Base-by-base conservation (phyloP, 23 red algal genomes). In the Gracilariopsis chorda region DNA sequence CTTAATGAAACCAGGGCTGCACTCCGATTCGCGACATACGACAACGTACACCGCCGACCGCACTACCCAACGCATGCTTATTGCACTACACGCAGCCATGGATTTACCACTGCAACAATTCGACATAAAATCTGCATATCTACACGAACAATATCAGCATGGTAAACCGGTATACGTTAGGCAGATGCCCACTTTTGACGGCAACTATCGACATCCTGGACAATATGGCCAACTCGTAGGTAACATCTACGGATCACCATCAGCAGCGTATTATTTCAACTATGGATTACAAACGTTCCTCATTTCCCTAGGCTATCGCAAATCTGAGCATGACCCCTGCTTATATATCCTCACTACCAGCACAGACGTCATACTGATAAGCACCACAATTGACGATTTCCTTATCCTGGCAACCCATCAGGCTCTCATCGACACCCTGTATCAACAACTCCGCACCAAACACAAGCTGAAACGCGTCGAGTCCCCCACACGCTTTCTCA, bases 1-100 rank as follows among this genome's bases (percentile, higher is more conserved):
- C 40, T 0, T 35, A 30, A 67, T 84, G 80, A 84, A 67, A 67
- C 80, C 80, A 39, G 59, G 59, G 30, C 19, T 68, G 19, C 80
- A 84, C 46, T 84, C 19, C 80, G 29, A 84, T 46, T 25, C 80
- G 17, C 21, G n/a, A 8, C 30, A 68, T 29, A 84, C 80, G 17
- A 2, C 80, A 51, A 30, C 76, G 46, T 57, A 14, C 76, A 80
- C 46, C 24, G 76, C 42, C n/a, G 17, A 80, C 76, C 48, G 46
- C 32, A 57, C 46, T 28, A 55, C 49, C 37, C n/a, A 30, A 32
- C 30, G 76, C 32, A 0, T 80, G 46, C 19, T 80, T 47, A 23
- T 55, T 27, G 76, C 76, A 28, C 42, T 80, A 20, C 7, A 51
- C 21, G 39, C 76, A n/a, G 49, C 49, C 14, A 55, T 16, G 16